These are phyloP conservation scores for Hypoxylon intermedium DNA, from an alignment of 495 filamentous ascomycete species.

Conservation along the genomic window DNA sequence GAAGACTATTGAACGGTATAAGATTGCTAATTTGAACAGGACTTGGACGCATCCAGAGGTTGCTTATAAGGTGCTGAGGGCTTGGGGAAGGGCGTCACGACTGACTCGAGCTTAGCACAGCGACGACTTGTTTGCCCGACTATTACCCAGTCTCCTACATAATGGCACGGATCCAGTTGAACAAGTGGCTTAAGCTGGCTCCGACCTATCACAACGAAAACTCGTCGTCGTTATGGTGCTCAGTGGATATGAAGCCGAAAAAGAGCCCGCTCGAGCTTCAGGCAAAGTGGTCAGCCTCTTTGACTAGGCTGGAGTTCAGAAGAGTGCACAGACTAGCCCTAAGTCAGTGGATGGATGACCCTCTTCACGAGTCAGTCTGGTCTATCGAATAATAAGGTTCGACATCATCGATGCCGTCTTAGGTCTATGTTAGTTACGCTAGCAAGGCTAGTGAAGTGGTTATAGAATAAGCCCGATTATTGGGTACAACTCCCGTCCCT, in stretches of 20 bases:
- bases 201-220: slow-evolving; percentile 25
- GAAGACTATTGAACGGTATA: neutral
- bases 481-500: slow-evolving; percentile 17
- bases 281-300: slow-evolving; percentile 5
- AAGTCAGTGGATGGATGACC: slow-evolving; percentile 13
- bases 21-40: neutral
- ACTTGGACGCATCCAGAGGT: neutral
- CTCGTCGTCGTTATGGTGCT: neutral
- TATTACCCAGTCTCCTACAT: slow-evolving; percentile 8
- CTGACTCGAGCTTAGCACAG: slow-evolving; percentile 16
- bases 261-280: neutral
- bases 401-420: slow-evolving; percentile 1
- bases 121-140: neutral
- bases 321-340: slow-evolving; percentile 9
- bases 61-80: slow-evolving; percentile 21
- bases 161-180: neutral
- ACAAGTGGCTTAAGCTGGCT: slow-evolving; percentile 2
- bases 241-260: slow-evolving; percentile 6
- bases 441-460: slow-evolving; percentile 8
- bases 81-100: slow-evolving; percentile 1
- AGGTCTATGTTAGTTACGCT: slow-evolving; percentile 11
- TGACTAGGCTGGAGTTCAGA: neutral
- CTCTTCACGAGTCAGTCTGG: slow-evolving; percentile 17
- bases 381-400: neutral
- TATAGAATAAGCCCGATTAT: neutral